phyloP scores from a whole-genome alignment of 495 filamentous ascomycete species.

The Bacidia gigantensis region DNA sequence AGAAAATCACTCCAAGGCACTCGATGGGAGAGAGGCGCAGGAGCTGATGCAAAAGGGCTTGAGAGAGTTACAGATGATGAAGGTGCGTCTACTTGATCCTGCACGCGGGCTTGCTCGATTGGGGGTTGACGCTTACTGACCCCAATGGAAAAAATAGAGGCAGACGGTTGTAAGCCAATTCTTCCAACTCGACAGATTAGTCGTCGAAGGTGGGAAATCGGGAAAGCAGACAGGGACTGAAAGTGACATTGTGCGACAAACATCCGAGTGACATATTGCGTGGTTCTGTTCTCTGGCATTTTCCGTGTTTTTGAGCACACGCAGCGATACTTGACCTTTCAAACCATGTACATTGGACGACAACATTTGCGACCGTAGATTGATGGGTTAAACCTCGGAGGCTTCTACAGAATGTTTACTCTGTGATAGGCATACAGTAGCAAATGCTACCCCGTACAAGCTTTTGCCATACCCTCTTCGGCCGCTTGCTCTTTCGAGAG shows the following conservation, averaged over 20 bases:
- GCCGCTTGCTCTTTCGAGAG: no score
- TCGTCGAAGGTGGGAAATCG: constrained; percentile 75
- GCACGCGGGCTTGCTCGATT: background rate
- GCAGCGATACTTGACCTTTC: no score
- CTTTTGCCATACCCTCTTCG: no score
- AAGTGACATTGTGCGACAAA: constrained; percentile 62
- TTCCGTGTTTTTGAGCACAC: background rate
- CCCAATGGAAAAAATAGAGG: constrained; percentile 56
- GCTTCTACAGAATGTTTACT: no score
- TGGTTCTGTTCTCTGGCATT: background rate
- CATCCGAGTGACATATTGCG: constrained; percentile 10
- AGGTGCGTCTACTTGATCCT: constrained; percentile 45
- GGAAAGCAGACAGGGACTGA: constrained; percentile 61
- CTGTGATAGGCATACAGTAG: no score
- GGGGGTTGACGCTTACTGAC: background rate
- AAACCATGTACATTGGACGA: no score
- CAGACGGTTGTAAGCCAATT: constrained; percentile 93
- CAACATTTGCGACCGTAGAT: no score
- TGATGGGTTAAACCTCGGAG: no score
- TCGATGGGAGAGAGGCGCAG: constrained; percentile 66
- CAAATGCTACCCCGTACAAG: no score
- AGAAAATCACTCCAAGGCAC: constrained; percentile 46
- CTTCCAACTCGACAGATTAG: constrained; percentile 80
- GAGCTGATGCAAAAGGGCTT: constrained; percentile 80
- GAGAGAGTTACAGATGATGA: constrained; percentile 77